Conservation (phyloP, 257 asterid species). For the Rehmannia glutinosa region DNA sequence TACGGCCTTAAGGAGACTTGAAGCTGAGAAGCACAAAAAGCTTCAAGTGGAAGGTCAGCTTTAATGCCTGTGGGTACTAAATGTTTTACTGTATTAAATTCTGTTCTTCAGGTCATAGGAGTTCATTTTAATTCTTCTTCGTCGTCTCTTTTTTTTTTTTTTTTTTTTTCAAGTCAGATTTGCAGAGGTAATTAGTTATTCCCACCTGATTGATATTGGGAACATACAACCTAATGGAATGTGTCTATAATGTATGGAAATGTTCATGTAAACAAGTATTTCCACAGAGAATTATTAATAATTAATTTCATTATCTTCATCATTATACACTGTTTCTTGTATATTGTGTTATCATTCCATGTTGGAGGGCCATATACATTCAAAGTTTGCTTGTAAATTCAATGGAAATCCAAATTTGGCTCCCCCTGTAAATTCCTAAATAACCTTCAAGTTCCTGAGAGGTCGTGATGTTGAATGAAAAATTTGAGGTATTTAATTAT, state of each 20-base stretch:
- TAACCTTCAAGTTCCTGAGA: no score
- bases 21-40: conserved; percentile 54
- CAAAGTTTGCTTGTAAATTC: no score
- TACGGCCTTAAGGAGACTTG: conserved; percentile 63
- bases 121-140: no score
- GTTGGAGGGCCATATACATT: no score
- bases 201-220: not conserved
- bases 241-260: conserved; percentile 7
- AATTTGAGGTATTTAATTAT: no score
- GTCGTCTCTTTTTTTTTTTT: no score
- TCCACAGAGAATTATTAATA: not conserved
- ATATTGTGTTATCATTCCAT: no score
- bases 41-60: conserved; percentile 27
- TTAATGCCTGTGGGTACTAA: conserved; percentile 5
- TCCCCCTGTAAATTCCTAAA: no score
- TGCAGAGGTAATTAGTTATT: conserved; percentile 13
- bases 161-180: not conserved
- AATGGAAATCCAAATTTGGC: no score
- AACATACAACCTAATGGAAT: not conserved
- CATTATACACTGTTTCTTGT: no score
- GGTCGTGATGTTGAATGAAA: no score
- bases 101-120: not conserved
- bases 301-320: not conserved
- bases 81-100: not conserved
- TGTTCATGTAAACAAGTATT: no score